Base-by-base conservation (phyloP, 2,329 filamentous ascomycete species). In the Fonsecaea pugnacius region DNA sequence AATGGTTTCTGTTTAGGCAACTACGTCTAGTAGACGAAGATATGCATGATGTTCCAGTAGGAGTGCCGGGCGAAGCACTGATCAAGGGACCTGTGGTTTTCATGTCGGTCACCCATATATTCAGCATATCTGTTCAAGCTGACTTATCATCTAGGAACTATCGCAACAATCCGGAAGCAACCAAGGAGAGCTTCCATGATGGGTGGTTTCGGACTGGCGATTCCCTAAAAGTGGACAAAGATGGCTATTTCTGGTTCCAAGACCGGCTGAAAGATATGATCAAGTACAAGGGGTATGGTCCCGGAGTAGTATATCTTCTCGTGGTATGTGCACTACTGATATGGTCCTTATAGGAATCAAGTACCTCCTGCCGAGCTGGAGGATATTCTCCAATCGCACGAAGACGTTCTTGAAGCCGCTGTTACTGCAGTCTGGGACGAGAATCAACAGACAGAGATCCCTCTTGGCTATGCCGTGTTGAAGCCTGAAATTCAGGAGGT, bases 341-440 rank as follows among this genome's bases (percentile, higher is more conserved):
- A n/a, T n/a, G n/a, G n/a, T n/a, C n/a, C n/a, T n/a, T n/a, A 58
- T 40, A 62, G 85, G 1, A 68, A 62, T 18, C 60, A 81, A 74
- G 79, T 82, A 1, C 73, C 79, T 2, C 81, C 81, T 0, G 78
- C 80, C 0, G 81, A 83, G 63, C 69, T 83, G 12, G 81, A 83
- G 67, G 74, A 73, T 0, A 70, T 79, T 2, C 74, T 83, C 1
- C 73, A 81, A 4, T 74, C 75, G 38, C 79, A 82, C 66, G 76
- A 78, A 1, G 73, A 71, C 0, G 78, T 83, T 58, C 64, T 71
- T 38, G 81, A 83, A 62, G 80, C 76, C 2, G 80, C 79, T 1
- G 79, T 82, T 9, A 78, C 81, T 46, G 78, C 76, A 1, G 72
- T 79, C 12, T 53, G 43, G 1, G 67, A 70, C 21, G 72, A 75